Evolutionary conservation across 225 moss, liverwort and hornwort species (phyloP).

Genomic region (Lunularia cruciata): DNA sequence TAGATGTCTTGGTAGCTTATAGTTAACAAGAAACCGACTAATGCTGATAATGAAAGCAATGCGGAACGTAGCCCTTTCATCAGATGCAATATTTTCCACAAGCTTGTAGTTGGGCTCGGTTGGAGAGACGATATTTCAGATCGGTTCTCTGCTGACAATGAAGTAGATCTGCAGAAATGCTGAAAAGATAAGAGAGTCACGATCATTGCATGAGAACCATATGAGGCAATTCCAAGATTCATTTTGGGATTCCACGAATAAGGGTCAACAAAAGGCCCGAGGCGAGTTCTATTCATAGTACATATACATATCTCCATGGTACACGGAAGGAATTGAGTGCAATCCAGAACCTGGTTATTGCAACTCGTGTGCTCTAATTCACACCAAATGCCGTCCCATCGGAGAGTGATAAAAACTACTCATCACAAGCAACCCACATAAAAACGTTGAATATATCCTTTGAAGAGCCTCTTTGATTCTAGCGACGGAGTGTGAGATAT

Average conservation of each 20-base stretch:
- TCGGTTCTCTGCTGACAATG: too few relatives aligned
- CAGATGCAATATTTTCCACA: too few relatives aligned
- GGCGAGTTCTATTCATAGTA: conserved; percentile 12
- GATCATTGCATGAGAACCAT: too few relatives aligned
- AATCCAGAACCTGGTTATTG: conserved; percentile 12
- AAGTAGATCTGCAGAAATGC: too few relatives aligned
- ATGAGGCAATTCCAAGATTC: too few relatives aligned
- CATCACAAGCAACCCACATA: conserved; percentile 10
- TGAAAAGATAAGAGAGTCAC: too few relatives aligned
- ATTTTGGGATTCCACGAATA: not conserved
- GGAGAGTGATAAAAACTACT: conserved; percentile 2
- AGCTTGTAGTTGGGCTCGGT: too few relatives aligned
- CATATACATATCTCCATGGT: conserved; percentile 10
- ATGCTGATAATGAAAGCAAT: too few relatives aligned
- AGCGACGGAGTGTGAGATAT: not conserved
- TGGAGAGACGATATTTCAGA: too few relatives aligned
- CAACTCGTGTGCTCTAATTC: conserved; percentile 13
- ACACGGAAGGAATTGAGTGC: conserved; percentile 7
- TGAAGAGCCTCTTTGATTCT: conserved; percentile 5
- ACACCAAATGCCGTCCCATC: conserved; percentile 9
- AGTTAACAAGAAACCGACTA: too few relatives aligned
- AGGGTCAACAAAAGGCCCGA: not conserved
- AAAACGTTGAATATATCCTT: not conserved
- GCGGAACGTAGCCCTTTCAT: too few relatives aligned
- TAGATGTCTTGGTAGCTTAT: too few relatives aligned